These are phyloP conservation scores for Ensete ventricosum DNA, from an alignment of 176 grass and related monocot genomes.

Conservation along the genomic window DNA sequence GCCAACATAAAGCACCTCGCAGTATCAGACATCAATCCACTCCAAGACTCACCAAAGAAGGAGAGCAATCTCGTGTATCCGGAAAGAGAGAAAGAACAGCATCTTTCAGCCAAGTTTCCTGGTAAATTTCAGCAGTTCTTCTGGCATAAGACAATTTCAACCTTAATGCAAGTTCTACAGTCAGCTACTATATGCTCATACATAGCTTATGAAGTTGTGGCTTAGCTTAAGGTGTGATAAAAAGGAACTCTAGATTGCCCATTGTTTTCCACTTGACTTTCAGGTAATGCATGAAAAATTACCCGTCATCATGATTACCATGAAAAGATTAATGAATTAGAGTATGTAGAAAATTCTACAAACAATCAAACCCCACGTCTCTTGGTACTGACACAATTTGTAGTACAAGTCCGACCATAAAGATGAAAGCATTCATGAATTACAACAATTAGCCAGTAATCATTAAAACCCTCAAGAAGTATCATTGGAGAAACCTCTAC, in stretches of 20 bases:
- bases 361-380: background rate
- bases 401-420: background rate
- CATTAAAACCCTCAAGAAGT: background rate
- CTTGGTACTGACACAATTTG: background rate
- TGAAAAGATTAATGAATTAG: background rate
- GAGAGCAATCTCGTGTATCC: slow-evolving; percentile 71
- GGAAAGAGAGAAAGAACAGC: slow-evolving; percentile 57
- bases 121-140: slow-evolving; percentile 35
- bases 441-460: background rate
- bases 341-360: background rate
- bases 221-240: background rate
- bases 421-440: background rate
- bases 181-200: slow-evolving; percentile 11
- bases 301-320: background rate
- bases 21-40: slow-evolving; percentile 18
- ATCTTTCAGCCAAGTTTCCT: slow-evolving; percentile 95
- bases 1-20: background rate
- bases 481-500: background rate
- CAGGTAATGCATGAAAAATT: background rate
- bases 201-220: background rate
- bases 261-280: background rate
- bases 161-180: slow-evolving; percentile 20
- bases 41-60: slow-evolving; percentile 61
- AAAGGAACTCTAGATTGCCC: background rate
- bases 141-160: slow-evolving; percentile 41